phyloP scores from a whole-genome alignment of 169 alveolate genomes.

The Cryptosporidium ubiquitum region DNA sequence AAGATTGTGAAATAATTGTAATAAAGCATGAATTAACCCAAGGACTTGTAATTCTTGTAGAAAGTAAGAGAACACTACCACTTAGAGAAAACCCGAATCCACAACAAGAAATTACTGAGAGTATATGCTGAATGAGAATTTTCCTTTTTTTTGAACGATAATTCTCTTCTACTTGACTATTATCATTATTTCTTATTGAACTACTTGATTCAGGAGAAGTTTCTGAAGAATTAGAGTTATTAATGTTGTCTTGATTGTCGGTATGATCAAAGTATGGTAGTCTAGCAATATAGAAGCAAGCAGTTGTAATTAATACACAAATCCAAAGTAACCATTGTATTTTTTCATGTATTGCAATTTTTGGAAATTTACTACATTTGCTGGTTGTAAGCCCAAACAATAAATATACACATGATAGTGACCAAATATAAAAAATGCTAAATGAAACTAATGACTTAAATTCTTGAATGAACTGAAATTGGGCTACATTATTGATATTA shows the following conservation, averaged over 20 bases:
- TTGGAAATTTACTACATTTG: conserved; percentile 52
- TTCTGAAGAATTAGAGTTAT: conserved; percentile 25
- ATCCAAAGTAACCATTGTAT: conserved; percentile 67
- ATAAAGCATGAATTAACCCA: conserved; percentile 67
- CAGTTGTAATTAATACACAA: conserved; percentile 14
- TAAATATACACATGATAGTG: conserved; percentile 65
- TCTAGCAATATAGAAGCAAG: conserved; percentile 20
- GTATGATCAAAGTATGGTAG: conserved; percentile 2
- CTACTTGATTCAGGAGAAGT: not conserved
- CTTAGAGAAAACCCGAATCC: conserved; percentile 71
- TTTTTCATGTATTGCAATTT: conserved; percentile 44
- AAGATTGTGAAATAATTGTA: conserved; percentile 56
- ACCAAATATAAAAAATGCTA: conserved; percentile 67
- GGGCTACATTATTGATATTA: conserved; percentile 4
- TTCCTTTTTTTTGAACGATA: conserved; percentile 10
- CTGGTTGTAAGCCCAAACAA: conserved; percentile 52
- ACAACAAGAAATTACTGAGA: conserved; percentile 60
- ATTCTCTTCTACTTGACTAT: not conserved
- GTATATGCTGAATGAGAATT: conserved; percentile 34
- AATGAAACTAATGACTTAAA: conserved; percentile 48
- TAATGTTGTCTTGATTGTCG: not conserved
- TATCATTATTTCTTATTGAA: not conserved
- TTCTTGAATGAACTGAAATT: conserved; percentile 23
- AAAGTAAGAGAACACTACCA: conserved; percentile 56
- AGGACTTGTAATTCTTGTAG: conserved; percentile 72